Evolutionary conservation across 2,329 filamentous ascomycete species (phyloP), one percentile per base, ranked within the genome.

Genomic region (Podosphaera leucotricha): DNA sequence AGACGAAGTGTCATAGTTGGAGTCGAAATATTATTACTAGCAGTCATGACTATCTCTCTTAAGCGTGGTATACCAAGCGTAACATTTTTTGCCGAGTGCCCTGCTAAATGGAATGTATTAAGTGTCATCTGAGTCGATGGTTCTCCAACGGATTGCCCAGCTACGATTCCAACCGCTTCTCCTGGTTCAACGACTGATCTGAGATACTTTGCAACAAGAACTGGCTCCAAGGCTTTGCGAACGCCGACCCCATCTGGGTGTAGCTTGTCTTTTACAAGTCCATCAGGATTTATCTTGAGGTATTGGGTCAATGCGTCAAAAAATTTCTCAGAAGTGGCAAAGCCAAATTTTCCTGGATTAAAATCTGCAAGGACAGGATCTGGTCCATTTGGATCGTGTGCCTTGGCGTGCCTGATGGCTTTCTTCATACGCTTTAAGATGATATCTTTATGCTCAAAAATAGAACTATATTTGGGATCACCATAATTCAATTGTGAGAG

Each of bases 31-130:
- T 79, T 72, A 43, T 77, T 72, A 57, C 82, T 90, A 21, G 90
- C 90, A 41, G 90, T 95, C 90, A 98, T 98, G 51, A 98, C 72
- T 54, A 98, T 94, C 70, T 98, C 90, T 64, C 90, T 73, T 18
- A 98, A 71, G 64, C 90, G 84, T 47, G 90, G 90, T 57, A 98
- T 95, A 82, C 90, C 90, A 18, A 94, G 72, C 0, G 90, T 98
- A 58, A 98, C 92, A 71, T 98, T 98, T 69, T 94, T 95, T 24
- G 90, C 80, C 18, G 90, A 86, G 67, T 95, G 87, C 57, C 90
- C 90, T 61, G 90, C 90, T 72, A 98, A 82, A 71, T 98, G 90
- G 73, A 98, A 98, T 22, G 92, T 98, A 64, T 98, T 98, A 45
- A 98, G 66, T 6, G 92, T 98, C 92, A 98, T 98, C 61, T 98